Percentiles rank a stretch among this genome's conserved stretches.
These are phyloP conservation scores for Aspergillus sp. DNA, from an alignment of 2,329 filamentous ascomycete genomes.

Conservation along the genomic window DNA sequence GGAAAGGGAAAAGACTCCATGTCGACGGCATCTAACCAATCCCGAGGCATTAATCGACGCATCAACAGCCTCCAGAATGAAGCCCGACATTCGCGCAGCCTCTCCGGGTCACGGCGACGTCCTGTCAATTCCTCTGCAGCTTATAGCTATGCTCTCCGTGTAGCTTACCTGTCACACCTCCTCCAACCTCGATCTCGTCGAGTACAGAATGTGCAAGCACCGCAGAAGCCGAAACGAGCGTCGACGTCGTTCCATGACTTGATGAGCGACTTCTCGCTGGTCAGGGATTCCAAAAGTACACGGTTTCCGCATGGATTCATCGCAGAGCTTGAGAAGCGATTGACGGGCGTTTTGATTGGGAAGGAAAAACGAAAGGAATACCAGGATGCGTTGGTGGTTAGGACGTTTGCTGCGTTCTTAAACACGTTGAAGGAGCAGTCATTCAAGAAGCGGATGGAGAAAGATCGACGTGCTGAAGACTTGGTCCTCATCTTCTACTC, in stretches of 20 bases:
- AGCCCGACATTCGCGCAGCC: conserved; percentile 35
- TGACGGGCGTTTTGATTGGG: conserved; percentile 73
- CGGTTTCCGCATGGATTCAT: conserved; percentile 67
- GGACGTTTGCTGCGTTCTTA: conserved; percentile 90
- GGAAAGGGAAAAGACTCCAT: conserved; percentile 24
- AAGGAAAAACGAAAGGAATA: conserved; percentile 81
- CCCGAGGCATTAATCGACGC: conserved; percentile 41
- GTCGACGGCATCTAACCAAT: conserved; percentile 42
- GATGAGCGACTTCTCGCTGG: conserved; percentile 74
- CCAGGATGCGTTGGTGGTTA: conserved; percentile 81
- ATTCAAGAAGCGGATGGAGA: conserved; percentile 87
- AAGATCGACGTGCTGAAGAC: conserved; percentile 87
- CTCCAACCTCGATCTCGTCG: conserved; percentile 84
- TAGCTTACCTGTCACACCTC: conserved; percentile 86
- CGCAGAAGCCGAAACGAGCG: conserved; percentile 59
- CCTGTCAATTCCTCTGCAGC: conserved; percentile 62
- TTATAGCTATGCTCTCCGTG: conserved; percentile 82
- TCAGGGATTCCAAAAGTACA: conserved; percentile 62
- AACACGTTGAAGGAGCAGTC: conserved; percentile 84
- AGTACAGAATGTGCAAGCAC: conserved; percentile 71
- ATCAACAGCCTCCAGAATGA: conserved; percentile 43
- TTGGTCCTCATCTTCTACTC: conserved; percentile 95
- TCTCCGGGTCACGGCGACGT: conserved; percentile 37
- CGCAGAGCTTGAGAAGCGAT: conserved; percentile 64
- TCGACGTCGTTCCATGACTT: conserved; percentile 71